Evolutionary conservation across 192 early-diverging fungal species (phyloP).

Genomic region (Haplosporangium gracile): DNA sequence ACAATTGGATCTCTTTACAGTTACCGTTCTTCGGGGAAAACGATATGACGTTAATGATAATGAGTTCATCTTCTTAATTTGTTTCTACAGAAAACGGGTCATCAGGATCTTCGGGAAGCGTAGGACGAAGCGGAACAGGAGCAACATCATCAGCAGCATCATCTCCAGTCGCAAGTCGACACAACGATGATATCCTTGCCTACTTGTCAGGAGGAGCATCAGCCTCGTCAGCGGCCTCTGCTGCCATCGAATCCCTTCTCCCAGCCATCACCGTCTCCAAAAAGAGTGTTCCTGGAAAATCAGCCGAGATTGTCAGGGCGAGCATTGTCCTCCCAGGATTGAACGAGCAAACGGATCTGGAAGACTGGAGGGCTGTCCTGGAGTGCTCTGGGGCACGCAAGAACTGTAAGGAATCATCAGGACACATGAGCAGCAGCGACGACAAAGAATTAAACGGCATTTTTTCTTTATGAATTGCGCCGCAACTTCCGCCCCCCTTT

Average conservation of each 20-base stretch:
- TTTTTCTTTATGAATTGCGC: not conserved
- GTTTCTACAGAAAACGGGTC: constrained; percentile 17
- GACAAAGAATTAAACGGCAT: not conserved
- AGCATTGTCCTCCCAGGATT: constrained; percentile 49
- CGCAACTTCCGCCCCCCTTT: not conserved
- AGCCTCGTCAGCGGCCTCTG: constrained; percentile 42
- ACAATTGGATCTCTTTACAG: not conserved
- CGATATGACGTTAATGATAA: not conserved
- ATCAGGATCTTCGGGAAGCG: constrained; percentile 31
- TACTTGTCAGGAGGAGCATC: constrained; percentile 17
- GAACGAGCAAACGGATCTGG: constrained; percentile 57
- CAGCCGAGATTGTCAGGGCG: constrained; percentile 55
- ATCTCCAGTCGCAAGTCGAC: constrained; percentile 25
- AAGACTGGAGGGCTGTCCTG: constrained; percentile 56
- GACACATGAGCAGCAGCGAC: not conserved
- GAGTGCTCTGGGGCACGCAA: constrained; percentile 55
- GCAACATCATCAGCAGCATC: constrained; percentile 25
- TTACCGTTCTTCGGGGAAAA: not conserved
- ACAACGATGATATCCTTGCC: constrained; percentile 17
- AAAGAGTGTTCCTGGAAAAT: constrained; percentile 56
- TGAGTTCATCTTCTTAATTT: not conserved
- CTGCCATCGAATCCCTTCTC: constrained; percentile 49
- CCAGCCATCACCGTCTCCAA: constrained; percentile 47
- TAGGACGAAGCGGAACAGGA: not conserved
- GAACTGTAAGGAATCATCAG: constrained; percentile 35